These are phyloP conservation scores for Sporothrix euskadiensis DNA, from an alignment of 2,329 filamentous ascomycete genomes.

Conservation along the genomic window DNA sequence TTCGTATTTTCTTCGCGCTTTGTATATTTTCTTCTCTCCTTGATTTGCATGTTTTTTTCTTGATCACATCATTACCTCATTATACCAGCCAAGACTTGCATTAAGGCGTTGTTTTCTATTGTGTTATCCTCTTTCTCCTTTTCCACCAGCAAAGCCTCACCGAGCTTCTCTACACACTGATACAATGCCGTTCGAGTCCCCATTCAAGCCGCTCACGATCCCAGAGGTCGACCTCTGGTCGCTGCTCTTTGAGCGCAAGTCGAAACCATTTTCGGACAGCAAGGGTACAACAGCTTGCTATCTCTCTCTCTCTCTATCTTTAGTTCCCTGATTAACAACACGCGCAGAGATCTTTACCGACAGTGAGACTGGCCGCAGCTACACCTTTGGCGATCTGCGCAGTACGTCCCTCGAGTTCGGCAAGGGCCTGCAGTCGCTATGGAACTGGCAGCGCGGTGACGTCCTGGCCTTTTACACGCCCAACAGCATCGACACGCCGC, in stretches of 20 bases:
- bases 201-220: constrained; percentile 65
- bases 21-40: neutral
- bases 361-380: constrained; percentile 64
- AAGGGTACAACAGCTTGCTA: constrained; percentile 56
- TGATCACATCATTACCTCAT: neutral
- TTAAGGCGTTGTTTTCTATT: neutral
- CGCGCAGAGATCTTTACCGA: constrained; percentile 73
- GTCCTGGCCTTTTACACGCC: constrained; percentile 80
- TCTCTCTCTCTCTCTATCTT: neutral
- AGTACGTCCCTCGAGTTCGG: constrained; percentile 72
- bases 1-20: neutral
- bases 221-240: constrained; percentile 77
- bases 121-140: neutral
- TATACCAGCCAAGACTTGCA: neutral
- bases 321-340: neutral
- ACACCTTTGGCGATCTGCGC: constrained; percentile 70
- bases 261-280: constrained; percentile 66
- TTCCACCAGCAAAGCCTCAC: neutral
- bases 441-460: constrained; percentile 80
- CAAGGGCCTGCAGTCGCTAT: constrained; percentile 70
- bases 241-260: constrained; percentile 70
- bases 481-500: constrained; percentile 81
- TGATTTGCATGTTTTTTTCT: neutral
- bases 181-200: constrained; percentile 70
- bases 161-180: neutral